phyloP scores from a whole-genome alignment of 1,284 basidiomycete genomes.

The Malassezia dermatis region DNA sequence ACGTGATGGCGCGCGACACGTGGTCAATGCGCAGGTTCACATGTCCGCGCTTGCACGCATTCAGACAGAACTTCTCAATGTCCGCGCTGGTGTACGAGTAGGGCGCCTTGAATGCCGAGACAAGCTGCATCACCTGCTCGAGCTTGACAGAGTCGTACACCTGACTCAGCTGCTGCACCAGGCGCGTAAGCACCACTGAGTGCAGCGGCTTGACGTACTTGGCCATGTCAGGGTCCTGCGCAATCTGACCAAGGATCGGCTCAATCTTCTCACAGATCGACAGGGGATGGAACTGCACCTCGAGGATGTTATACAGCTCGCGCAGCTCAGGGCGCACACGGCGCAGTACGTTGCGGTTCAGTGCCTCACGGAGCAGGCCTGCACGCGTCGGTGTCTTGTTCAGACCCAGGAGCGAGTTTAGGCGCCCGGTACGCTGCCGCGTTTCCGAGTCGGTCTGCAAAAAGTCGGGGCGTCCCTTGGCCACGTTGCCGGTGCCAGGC shows the following conservation, averaged over 20 bases:
- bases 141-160: conserved; percentile 79
- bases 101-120: conserved; percentile 43
- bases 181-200: conserved; percentile 78
- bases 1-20: conserved; percentile 70
- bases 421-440: conserved; percentile 58
- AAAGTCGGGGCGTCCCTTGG: conserved; percentile 49
- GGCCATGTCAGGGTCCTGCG: conserved; percentile 40
- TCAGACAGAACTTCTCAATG: conserved; percentile 66
- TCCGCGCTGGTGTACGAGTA: conserved; percentile 43
- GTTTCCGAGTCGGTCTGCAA: conserved; percentile 56
- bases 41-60: conserved; percentile 77
- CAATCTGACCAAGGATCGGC: conserved; percentile 59
- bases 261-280: conserved; percentile 72
- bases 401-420: conserved; percentile 78
- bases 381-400: conserved; percentile 74
- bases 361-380: conserved; percentile 57
- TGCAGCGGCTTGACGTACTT: conserved; percentile 78
- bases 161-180: conserved; percentile 87
- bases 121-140: conserved; percentile 41
- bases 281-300: conserved; percentile 89
- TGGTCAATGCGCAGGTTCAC: conserved; percentile 83
- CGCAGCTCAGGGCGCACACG: conserved; percentile 68
- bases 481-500: conserved; percentile 55
- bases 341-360: conserved; percentile 69
- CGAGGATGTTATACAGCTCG: conserved; percentile 77